Evolutionary conservation across 805 yeast genomes (phyloP).

Genomic region (Yueomyces sp.): DNA sequence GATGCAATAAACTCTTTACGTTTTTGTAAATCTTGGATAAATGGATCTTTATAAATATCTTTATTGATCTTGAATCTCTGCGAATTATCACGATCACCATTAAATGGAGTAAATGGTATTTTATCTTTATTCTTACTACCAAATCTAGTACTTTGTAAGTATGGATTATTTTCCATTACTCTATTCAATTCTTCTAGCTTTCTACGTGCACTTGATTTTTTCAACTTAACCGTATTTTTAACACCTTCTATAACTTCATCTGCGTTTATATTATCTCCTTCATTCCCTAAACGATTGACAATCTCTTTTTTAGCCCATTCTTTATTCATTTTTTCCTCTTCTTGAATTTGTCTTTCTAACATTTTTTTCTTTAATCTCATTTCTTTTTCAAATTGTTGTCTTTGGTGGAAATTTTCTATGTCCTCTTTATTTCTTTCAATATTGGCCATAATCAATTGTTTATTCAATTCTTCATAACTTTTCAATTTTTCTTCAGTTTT

Average conservation of each 20-base stretch:
- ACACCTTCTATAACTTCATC: constrained; percentile 39
- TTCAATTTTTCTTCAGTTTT: constrained; percentile 52
- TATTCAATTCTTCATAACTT: constrained; percentile 61
- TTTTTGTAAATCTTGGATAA: constrained; percentile 35
- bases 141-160: constrained; percentile 15
- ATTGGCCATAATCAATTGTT: constrained; percentile 62
- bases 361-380: constrained; percentile 34
- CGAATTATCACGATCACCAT: constrained; percentile 63
- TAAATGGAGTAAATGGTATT: constrained; percentile 85
- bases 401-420: constrained; percentile 43
- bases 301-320: constrained; percentile 43
- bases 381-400: constrained; percentile 61
- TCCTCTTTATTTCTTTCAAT: constrained; percentile 63
- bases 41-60: constrained; percentile 46
- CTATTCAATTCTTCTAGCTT: constrained; percentile 30
- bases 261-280: constrained; percentile 27
- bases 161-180: constrained; percentile 25
- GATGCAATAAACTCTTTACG: constrained; percentile 67
- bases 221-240: constrained; percentile 36
- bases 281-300: constrained; percentile 34
- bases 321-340: constrained; percentile 41
- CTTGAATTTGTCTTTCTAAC: constrained; percentile 54
- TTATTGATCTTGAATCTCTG: constrained; percentile 36
- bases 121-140: constrained; percentile 15
- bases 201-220: constrained; percentile 52